phyloP scores from a whole-genome alignment of 2,329 filamentous ascomycete species.

The Cytospora piceicola region DNA sequence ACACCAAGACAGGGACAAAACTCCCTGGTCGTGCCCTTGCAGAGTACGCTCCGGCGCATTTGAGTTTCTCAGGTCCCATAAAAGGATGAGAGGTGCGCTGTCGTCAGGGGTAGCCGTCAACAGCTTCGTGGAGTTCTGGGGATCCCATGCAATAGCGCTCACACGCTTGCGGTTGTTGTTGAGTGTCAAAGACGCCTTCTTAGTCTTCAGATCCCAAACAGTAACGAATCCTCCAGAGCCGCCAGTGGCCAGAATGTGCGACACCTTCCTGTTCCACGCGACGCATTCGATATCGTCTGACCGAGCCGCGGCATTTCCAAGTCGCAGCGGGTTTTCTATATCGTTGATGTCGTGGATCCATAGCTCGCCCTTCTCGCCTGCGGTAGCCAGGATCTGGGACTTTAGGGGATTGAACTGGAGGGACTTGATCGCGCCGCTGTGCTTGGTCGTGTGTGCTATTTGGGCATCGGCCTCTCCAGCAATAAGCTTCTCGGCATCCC shows the following conservation, averaged over 20 bases:
- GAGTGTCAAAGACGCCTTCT: constrained; percentile 93
- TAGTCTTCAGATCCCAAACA: constrained; percentile 97
- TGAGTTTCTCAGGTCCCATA: constrained; percentile 96
- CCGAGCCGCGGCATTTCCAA: constrained; percentile 85
- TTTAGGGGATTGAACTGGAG: constrained; percentile 96
- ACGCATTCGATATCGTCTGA: constrained; percentile 95
- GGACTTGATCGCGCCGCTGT: constrained; percentile 89
- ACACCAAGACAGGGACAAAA: constrained; percentile 95
- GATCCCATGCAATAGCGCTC: constrained; percentile 96
- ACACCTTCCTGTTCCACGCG: constrained; percentile 98
- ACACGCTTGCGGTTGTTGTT: constrained; percentile 96
- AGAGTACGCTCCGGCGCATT: constrained; percentile 90
- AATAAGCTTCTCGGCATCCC: constrained; percentile 78
- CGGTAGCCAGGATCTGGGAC: constrained; percentile 88
- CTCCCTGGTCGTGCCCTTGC: constrained; percentile 90
- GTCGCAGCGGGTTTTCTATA: constrained; percentile 80
- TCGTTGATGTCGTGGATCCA: constrained; percentile 96
- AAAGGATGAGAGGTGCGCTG: constrained; percentile 80
- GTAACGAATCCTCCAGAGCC: constrained; percentile 94
- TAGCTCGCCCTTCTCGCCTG: constrained; percentile 92
- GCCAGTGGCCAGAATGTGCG: constrained; percentile 93
- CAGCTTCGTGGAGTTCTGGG: constrained; percentile 90
- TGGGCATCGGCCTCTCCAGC: constrained; percentile 69
- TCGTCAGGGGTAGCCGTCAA: constrained; percentile 91
- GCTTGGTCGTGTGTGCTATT: constrained; percentile 85